phyloP scores from a whole-genome alignment of 2,329 filamentous ascomycete genomes.

The Ampelomyces quisqualis region DNA sequence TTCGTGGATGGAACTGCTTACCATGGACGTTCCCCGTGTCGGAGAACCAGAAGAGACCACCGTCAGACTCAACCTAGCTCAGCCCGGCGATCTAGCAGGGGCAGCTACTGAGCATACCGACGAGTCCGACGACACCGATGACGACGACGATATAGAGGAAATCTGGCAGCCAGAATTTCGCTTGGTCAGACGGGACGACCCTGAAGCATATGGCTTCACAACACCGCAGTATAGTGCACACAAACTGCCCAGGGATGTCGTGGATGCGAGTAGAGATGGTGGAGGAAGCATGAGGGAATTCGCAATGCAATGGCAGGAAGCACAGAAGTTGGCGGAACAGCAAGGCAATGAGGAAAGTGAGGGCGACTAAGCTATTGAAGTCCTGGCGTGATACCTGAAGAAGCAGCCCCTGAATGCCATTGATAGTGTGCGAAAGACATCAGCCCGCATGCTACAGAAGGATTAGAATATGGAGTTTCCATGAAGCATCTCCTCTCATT shows the following conservation, averaged over 20 bases:
- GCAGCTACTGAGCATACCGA: slow-evolving; percentile 14
- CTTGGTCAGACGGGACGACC: slow-evolving; percentile 79
- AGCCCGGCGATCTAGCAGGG: slow-evolving; percentile 5
- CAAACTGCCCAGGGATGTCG: slow-evolving; percentile 91
- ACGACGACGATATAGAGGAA: slow-evolving; percentile 55
- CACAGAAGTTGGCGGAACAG: slow-evolving; percentile 45
- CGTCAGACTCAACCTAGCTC: slow-evolving; percentile 33
- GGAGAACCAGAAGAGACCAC: slow-evolving; percentile 11
- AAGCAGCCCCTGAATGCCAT: not conserved
- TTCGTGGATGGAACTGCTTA: slow-evolving; percentile 83
- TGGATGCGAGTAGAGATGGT: slow-evolving; percentile 61
- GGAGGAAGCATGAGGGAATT: slow-evolving; percentile 75
- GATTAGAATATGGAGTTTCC: no score
- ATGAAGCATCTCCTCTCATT: no score
- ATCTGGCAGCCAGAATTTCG: slow-evolving; percentile 73
- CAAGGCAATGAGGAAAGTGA: slow-evolving; percentile 44
- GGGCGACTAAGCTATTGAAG: slow-evolving; percentile 26
- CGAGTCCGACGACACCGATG: slow-evolving; percentile 47
- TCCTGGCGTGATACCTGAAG: not conserved
- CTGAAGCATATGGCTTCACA: slow-evolving; percentile 82
- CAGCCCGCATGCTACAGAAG: no score
- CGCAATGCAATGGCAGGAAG: slow-evolving; percentile 52
- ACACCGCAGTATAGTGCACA: slow-evolving; percentile 90
- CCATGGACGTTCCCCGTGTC: slow-evolving; percentile 60
- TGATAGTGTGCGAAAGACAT: no score